phyloP scores from a whole-genome alignment of 2,329 filamentous ascomycete genomes.

The Penicillium frequentans region DNA sequence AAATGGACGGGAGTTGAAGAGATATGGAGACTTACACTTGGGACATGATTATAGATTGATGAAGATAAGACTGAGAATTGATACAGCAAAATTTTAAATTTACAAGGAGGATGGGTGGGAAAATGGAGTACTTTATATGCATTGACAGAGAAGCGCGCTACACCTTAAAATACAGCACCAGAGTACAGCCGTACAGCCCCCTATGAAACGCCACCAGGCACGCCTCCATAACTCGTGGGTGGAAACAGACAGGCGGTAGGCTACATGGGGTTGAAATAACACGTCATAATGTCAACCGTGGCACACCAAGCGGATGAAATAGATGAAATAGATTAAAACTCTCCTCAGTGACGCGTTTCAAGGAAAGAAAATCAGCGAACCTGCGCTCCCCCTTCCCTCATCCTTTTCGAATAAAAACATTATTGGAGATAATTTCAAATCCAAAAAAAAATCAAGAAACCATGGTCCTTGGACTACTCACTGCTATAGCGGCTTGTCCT shows the following conservation, averaged over 20 bases:
- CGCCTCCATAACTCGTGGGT: background rate
- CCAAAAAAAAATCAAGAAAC: background rate
- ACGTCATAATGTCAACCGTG: background rate
- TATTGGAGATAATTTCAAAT: background rate
- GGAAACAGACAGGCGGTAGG: background rate
- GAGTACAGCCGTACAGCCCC: background rate
- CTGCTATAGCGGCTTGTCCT: slow-evolving; percentile 2
- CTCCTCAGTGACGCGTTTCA: background rate
- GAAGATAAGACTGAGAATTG: background rate
- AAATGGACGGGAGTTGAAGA: background rate
- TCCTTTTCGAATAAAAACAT: background rate
- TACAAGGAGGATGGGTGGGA: background rate
- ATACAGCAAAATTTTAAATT: background rate
- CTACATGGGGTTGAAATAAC: background rate
- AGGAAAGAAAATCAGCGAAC: background rate
- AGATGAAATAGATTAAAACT: background rate
- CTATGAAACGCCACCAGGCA: background rate
- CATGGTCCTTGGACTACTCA: background rate
- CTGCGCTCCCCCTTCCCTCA: background rate
- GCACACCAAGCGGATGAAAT: background rate
- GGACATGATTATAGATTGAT: background rate
- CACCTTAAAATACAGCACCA: background rate
- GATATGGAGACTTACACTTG: background rate
- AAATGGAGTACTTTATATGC: background rate
- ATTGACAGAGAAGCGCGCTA: background rate